Conservation (phyloP, 345 rosid genomes). For the Cochlearia excelsa region DNA sequence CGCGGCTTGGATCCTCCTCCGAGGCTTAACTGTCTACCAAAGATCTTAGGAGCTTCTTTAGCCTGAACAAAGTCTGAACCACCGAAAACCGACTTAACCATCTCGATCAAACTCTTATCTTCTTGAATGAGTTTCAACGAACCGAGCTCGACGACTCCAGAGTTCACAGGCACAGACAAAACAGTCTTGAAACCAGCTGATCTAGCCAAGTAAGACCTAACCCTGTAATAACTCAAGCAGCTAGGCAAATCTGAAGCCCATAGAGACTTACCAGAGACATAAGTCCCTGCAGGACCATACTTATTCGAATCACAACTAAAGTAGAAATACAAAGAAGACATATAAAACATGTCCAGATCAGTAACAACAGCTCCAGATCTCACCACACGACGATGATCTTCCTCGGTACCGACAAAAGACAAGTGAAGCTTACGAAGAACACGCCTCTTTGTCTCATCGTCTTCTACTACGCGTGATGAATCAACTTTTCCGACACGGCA, state of each 20-base stretch:
- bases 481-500: constrained; percentile 40
- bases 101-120: constrained; percentile 55
- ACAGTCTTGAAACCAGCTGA: constrained; percentile 76
- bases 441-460: constrained; percentile 52
- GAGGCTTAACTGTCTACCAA: constrained; percentile 77
- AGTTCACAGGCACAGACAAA: constrained; percentile 62
- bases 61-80: constrained; percentile 50
- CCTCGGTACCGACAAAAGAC: constrained; percentile 47
- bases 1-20: constrained; percentile 56
- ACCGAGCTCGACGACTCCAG: constrained; percentile 89
- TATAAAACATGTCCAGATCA: constrained; percentile 68
- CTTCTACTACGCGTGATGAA: constrained; percentile 13
- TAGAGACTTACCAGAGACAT: constrained; percentile 53
- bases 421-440: constrained; percentile 69
- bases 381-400: constrained; percentile 35
- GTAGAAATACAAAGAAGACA: constrained; percentile 62
- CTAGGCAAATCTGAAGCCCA: constrained; percentile 60
- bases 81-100: constrained; percentile 56
- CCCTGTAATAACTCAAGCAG: constrained; percentile 56
- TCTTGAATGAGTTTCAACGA: constrained; percentile 62
- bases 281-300: constrained; percentile 59
- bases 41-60: constrained; percentile 69
- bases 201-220: constrained; percentile 70
- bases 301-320: constrained; percentile 52
- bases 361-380: constrained; percentile 47